Conservation (phyloP, 2,329 filamentous ascomycete genomes). For the Microcyclosporella mali region DNA sequence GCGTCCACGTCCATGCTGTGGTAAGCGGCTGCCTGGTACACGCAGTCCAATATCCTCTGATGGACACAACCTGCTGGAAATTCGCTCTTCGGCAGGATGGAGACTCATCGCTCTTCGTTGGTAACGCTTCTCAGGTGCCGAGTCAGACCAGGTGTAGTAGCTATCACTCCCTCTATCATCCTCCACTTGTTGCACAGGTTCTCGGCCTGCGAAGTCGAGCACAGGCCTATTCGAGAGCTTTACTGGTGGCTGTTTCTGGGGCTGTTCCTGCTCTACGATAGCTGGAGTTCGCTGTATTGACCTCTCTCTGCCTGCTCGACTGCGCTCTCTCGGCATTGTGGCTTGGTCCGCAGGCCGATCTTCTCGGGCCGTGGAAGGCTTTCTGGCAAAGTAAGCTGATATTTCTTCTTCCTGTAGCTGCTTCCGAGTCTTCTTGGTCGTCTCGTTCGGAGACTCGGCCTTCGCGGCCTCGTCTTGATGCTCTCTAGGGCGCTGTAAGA, state of each 20-base stretch:
- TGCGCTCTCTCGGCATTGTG: background rate
- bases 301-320: too few species aligned
- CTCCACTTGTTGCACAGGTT: constrained; percentile 17
- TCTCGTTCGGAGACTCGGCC: constrained; percentile 26
- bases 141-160: constrained; percentile 41
- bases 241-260: constrained; percentile 18
- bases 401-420: constrained; percentile 37
- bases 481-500: constrained; percentile 36
- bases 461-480: constrained; percentile 18
- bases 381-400: constrained; percentile 40
- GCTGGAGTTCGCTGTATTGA: background rate
- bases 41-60: too few species aligned
- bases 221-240: constrained; percentile 34
- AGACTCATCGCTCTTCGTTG: background rate
- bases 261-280: background rate
- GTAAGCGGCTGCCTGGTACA: too few species aligned
- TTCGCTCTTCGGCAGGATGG: too few species aligned
- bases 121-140: constrained; percentile 17
- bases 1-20: background rate
- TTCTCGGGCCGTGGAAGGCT: background rate
- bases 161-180: constrained; percentile 24
- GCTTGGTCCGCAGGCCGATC: background rate
- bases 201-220: constrained; percentile 35
- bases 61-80: too few species aligned
- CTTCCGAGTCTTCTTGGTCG: constrained; percentile 29